Evolutionary conservation across 495 filamentous ascomycete genomes (phyloP), one percentile per base, ranked within the genome.

Genomic region (Astrocystis sublimbata): DNA sequence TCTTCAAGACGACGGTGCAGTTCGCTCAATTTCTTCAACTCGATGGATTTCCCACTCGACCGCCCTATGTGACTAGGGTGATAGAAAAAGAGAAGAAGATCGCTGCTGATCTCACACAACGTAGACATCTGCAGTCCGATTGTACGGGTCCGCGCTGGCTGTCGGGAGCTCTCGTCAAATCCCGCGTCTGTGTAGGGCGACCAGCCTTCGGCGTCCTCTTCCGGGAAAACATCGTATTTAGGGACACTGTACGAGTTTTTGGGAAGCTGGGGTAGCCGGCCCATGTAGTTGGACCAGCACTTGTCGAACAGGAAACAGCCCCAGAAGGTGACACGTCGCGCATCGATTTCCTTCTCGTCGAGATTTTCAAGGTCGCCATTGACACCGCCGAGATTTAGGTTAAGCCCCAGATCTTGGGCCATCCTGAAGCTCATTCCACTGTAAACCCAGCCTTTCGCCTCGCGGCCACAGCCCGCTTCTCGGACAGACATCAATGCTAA

Each of bases 361-460:
- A 93, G 81, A 35, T 79, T 83, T 35, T 81, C 75, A 38, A 81
- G 81, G 31, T 85, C 80, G 56, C 74, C 76, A 3, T 73, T 78
- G 26, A 90, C 79, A 12, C 82, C 85, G 2, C 84, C 83, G 2
- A 88, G 83, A 73, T 97, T 89, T n/a, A 97, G 83, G 68, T 97
- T 96, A 58, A 98, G 78, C 0, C 94, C 94, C 41, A 98, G 81
- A 70, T 98, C 94, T 70, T 89, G 90, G 0, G 92, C 93, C 94
- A 98, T 97, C n/a, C 94, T 88, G 69, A 98, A 98, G 70, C 91
- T 93, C 88, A 98, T 97, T 35, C 94, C 94, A 66, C 91, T 96
- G 72, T 98, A 98, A 5, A 97, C 91, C 94, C 94, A 98, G 10
- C 94, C 94, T 71, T 92, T 96, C 35, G 91, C 90, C 77, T 98